Conservation (phyloP, 805 yeast genomes). For the Starmerella apis region DNA sequence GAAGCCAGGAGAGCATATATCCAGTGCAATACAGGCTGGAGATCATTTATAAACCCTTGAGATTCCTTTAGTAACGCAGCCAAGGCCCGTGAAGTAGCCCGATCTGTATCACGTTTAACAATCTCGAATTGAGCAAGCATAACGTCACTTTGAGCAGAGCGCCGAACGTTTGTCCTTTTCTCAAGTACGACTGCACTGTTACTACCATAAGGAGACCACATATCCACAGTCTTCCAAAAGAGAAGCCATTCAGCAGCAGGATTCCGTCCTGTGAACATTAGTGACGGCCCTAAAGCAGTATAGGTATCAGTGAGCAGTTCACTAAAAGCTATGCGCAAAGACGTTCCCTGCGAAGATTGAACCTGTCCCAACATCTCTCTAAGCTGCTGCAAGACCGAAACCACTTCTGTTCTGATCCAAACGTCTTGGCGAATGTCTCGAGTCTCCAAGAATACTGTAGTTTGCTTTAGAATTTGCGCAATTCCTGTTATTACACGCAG, state of each 20-base stretch:
- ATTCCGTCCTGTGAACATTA: constrained; percentile 19
- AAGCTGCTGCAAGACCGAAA: constrained; percentile 27
- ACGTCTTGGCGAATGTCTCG: constrained; percentile 50
- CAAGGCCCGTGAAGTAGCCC: constrained; percentile 72
- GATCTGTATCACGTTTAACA: constrained; percentile 59
- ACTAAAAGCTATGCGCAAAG: constrained; percentile 41
- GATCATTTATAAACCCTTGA: constrained; percentile 30
- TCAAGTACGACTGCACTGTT: constrained; percentile 49
- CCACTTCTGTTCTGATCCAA: constrained; percentile 55
- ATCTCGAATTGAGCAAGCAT: constrained; percentile 45
- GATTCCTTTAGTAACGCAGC: constrained; percentile 62
- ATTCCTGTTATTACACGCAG: constrained; percentile 54
- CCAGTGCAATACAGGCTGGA: constrained; percentile 64
- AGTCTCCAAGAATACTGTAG: constrained; percentile 50
- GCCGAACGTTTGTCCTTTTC: constrained; percentile 52
- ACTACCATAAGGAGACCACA: constrained; percentile 91
- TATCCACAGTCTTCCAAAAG: constrained; percentile 71
- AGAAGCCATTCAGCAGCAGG: constrained; percentile 34
- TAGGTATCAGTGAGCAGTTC: constrained; percentile 70
- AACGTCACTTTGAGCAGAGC: constrained; percentile 23
- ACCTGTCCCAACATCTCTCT: constrained; percentile 35
- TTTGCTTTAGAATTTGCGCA: constrained; percentile 62
- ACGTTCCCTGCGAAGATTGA: constrained; percentile 35
- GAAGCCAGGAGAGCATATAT: constrained; percentile 54
- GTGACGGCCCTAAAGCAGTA: constrained; percentile 27